A percentile compares a stretch with the other conserved stretches of the same genome.
phyloP scores from a whole-genome alignment of 2,329 filamentous ascomycete genomes.

The Claviceps lovelessii region DNA sequence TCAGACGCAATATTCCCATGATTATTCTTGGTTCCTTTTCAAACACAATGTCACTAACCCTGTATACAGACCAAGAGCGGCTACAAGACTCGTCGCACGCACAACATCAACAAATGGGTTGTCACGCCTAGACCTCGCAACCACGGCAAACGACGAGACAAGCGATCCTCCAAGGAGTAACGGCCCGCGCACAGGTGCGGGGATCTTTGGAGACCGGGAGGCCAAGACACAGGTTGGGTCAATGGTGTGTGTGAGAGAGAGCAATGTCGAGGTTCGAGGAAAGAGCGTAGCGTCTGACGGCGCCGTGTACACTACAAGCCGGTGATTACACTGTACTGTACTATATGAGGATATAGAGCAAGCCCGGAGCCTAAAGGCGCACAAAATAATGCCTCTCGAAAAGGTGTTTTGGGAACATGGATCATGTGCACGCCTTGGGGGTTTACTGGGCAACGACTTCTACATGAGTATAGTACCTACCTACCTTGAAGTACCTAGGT shows the following conservation, averaged over 20 bases:
- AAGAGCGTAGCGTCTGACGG: not conserved
- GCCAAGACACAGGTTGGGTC: too few relatives aligned
- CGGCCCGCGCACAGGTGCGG: not conserved
- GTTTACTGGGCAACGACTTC: too few relatives aligned
- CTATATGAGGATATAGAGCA: not conserved
- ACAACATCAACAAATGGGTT: constrained; percentile 84
- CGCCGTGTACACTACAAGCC: constrained; percentile 1
- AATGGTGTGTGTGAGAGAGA: too few relatives aligned
- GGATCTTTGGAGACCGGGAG: too few relatives aligned
- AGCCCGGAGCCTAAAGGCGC: not conserved
- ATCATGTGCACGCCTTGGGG: too few relatives aligned
- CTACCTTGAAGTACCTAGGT: too few relatives aligned
- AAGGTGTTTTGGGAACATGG: too few relatives aligned
- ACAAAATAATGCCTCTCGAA: not conserved
- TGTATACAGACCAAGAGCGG: constrained; percentile 54
- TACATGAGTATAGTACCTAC: too few relatives aligned
- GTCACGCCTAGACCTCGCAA: constrained; percentile 73
- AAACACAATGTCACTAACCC: not conserved
- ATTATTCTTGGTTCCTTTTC: not conserved
- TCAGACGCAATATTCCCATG: not conserved
- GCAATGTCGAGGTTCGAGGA: not conserved
- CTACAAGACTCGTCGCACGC: constrained; percentile 81
- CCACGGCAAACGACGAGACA: constrained; percentile 72
- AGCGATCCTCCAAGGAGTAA: constrained; percentile 29
- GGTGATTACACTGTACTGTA: constrained; percentile 1